These are phyloP conservation scores for Knoxia roxburghii DNA, from an alignment of 257 asterid species.

Conservation along the genomic window DNA sequence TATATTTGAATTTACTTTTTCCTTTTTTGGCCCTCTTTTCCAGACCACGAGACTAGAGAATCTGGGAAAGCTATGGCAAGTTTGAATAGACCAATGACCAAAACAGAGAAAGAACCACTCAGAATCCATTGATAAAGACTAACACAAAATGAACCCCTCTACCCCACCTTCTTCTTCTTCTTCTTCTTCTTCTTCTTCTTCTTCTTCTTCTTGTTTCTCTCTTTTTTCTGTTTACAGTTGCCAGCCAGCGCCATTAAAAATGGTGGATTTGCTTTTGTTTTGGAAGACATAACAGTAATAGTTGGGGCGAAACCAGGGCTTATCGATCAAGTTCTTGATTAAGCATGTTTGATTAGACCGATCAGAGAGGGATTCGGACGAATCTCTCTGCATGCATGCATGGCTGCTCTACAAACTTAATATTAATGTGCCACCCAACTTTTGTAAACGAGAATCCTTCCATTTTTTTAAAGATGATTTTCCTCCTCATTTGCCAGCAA, in stretches of 20 bases:
- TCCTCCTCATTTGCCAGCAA: background rate
- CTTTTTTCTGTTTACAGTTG: constrained; percentile 15
- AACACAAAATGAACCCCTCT: constrained; percentile 30
- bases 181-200: constrained; percentile 17
- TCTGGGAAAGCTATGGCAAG: constrained; percentile 29
- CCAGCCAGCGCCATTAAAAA: constrained; percentile 41
- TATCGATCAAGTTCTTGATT: background rate
- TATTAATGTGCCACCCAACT: no score
- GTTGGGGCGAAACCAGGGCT: no score
- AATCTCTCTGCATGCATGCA: constrained; percentile 20
- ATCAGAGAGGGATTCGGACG: constrained; percentile 19
- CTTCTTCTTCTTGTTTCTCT: constrained; percentile 5
- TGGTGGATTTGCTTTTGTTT: constrained; percentile 53
- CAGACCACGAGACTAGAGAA: constrained; percentile 31
- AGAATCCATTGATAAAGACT: constrained; percentile 60
- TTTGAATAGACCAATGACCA: constrained; percentile 53
- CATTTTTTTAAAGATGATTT: background rate
- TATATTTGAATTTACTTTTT: no score
- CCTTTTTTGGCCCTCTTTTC: background rate
- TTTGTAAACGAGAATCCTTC: no score
- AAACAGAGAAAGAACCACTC: constrained; percentile 36
- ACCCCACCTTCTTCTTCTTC: constrained; percentile 13
- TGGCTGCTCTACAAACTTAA: no score
- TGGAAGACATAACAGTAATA: constrained; percentile 32
- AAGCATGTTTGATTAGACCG: constrained; percentile 28